Evolutionary conservation across 805 yeast genomes (phyloP), one percentile per base, ranked within the genome.

Genomic region (Candida railenensis): DNA sequence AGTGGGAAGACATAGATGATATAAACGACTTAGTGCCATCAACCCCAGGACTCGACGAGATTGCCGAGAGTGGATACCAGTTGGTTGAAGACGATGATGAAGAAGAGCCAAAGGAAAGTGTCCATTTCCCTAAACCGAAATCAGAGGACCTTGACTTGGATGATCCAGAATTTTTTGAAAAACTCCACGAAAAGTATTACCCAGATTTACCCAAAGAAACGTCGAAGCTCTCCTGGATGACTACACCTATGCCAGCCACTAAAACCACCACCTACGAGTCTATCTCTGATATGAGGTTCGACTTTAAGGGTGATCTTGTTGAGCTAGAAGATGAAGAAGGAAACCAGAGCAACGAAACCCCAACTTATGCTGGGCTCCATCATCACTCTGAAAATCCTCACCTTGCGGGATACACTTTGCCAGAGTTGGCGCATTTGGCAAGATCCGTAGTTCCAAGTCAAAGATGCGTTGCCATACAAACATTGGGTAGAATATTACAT

Each of bases 381-480:
- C 98, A 94, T 62, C 99, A 94, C 64, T 78, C 97, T 0, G 89
- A 85, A 9, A 82, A 85, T 41, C 97, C 98, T 0, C 82, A 83
- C 39, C 72, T 91, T 44, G 96, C 98, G 0, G 99, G 99, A 0
- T 94, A 94, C 63, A 91, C 97, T 0, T 61, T 94, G 20, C 73
- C 80, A 0, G 99, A 94, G 61, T 72, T 94, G 43, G 85, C 86
- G 1, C 94, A 86, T 54, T 74, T 89, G 41, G 69, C 90, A 3
- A 74, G 96, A 52, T 88, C 96, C 1, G 80, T 85, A 1, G 80
- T 85, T 46, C 81, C 95, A 1, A 83, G 95, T 0, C 99, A 94
- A 66, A 73, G 97, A 40, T 82, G 94, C 50, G 77, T 94, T 11
- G 89, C 97, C 5, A 83, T 91, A 30, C 88, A 87, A 59, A 87